Evolutionary conservation across 1,284 basidiomycete species (phyloP).

Genomic region (Puccinia novopanici): DNA sequence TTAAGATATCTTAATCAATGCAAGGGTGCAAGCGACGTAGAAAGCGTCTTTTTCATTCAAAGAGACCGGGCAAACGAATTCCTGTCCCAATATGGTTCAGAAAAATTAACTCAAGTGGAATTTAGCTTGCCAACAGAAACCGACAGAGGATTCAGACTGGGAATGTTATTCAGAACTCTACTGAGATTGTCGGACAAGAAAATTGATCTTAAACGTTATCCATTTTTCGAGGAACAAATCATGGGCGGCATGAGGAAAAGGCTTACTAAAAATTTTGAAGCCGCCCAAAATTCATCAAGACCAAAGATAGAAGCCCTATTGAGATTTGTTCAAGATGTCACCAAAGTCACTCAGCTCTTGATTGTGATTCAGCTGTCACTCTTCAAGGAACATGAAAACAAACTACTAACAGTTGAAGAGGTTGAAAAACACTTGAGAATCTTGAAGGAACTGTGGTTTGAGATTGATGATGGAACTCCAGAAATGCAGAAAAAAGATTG

Average conservation of each 20-base stretch:
- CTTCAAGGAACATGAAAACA: background rate
- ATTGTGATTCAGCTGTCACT: background rate
- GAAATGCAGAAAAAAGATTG: background rate
- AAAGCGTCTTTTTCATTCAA: background rate
- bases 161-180: background rate
- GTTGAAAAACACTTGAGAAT: background rate
- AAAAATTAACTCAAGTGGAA: too few species aligned
- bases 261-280: background rate
- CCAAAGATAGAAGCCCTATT: background rate
- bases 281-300: background rate
- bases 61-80: background rate
- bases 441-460: background rate
- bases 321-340: background rate
- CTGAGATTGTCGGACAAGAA: conserved; percentile 1
- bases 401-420: background rate
- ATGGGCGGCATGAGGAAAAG: background rate
- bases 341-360: background rate
- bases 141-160: background rate
- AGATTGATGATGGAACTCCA: background rate
- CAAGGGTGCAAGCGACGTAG: background rate
- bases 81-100: background rate
- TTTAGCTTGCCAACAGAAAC: too few species aligned
- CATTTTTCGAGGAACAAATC: background rate
- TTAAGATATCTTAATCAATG: background rate
- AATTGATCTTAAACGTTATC: background rate